Conservation (phyloP, 495 filamentous ascomycete species). For the Terfezia boudieri region DNA sequence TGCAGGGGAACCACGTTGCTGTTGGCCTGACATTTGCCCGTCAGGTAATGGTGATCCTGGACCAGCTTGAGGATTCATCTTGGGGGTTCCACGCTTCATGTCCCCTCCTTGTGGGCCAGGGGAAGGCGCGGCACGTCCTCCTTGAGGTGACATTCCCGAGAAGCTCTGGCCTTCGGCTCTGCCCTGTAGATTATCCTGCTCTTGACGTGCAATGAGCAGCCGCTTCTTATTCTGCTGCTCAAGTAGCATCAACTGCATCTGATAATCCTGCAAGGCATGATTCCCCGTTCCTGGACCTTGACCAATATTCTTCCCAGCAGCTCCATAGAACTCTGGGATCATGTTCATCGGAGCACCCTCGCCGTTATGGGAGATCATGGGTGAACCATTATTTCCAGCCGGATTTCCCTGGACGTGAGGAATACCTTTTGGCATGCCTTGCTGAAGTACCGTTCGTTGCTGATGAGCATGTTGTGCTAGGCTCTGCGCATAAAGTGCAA, state of each 20-base stretch:
- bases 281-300: constrained; percentile 37
- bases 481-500: constrained; percentile 67
- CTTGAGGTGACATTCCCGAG: constrained; percentile 56
- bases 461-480: constrained; percentile 52
- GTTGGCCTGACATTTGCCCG: constrained; percentile 33
- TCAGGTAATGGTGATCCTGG: constrained; percentile 70
- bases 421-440: constrained; percentile 26
- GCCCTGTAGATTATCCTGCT: constrained; percentile 59
- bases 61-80: constrained; percentile 46
- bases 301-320: constrained; percentile 27
- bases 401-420: constrained; percentile 11
- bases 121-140: constrained; percentile 56
- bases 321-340: constrained; percentile 42
- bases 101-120: constrained; percentile 63
- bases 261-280: constrained; percentile 92
- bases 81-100: constrained; percentile 76
- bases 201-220: constrained; percentile 88
- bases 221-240: constrained; percentile 98
- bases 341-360: constrained; percentile 27
- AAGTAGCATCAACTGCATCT: constrained; percentile 97
- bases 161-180: constrained; percentile 26
- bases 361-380: constrained; percentile 51
- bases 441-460: constrained; percentile 40
- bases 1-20: constrained; percentile 62
- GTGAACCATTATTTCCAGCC: constrained; percentile 43